Evolutionary conservation across 192 early-diverging fungal genomes (phyloP), one percentile per base, ranked within the genome.

Genomic region (Rhizophagus sp.): DNA sequence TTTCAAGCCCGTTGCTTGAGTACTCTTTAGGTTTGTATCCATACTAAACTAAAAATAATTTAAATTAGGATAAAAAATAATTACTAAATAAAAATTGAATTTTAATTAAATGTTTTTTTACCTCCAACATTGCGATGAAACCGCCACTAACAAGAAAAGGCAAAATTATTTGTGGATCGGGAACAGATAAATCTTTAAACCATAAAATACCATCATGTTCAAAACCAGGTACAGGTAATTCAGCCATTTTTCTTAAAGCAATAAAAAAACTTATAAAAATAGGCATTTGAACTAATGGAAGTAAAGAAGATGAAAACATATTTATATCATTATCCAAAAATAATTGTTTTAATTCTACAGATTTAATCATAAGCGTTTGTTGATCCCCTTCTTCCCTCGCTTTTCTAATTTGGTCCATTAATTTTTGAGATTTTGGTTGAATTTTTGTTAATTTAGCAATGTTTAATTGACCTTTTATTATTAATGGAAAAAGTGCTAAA

Each of bases 241-340:
- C 87, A 9, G 94, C 92, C 94, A 99, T 94, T 25, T 86, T 90
- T 78, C 90, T 86, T 65, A 98, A 74, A 3, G 90, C 96, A 76
- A 95, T 88, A 75, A 97, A 99, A 84, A 96, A 92, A 13, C 87
- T 85, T 76, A 99, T 90, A 86, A 96, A 93, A 30, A 98, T 84
- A 30, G 96, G 96, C 15, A 90, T 83, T 81, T 96, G 93, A n/a
- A 92, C 49, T 70, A 94, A 50, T 11, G 90, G 89, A 86, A 17
- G 84, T 68, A 62, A 97, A 30, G 30, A 76, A 0, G 85, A 91
- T 74, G 89, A 88, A 49, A 94, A 81, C 17, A 95, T 93, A 76
- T 86, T 89, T 67, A 93, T 87, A 6, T 89, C 84, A 77, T 89
- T 87, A 63, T 87, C 85, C 79, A 89, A 90, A 81, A 92, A 95